A percentile compares a stretch with the other conserved stretches of the same genome.
Evolutionary conservation across 306 rosid genomes (phyloP).

Genomic region (Sophora flavescens): DNA sequence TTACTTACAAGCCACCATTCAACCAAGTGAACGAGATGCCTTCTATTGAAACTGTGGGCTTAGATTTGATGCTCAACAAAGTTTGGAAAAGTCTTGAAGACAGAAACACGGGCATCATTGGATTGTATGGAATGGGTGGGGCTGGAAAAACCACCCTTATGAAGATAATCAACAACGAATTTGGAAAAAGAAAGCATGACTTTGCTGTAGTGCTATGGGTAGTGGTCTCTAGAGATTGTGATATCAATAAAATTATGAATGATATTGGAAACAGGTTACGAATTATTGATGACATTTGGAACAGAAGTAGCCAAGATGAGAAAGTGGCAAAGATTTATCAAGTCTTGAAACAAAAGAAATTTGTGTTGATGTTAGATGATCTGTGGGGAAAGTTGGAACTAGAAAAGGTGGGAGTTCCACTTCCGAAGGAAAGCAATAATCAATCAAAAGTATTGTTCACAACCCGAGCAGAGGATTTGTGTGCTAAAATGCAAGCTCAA

Average conservation of each 20-base stretch:
- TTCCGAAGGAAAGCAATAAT: not conserved
- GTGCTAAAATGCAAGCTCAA: constrained; percentile 29
- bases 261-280: too few species aligned
- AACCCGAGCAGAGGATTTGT: constrained; percentile 34
- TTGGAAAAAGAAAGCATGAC: not conserved
- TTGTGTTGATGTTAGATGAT: too few species aligned
- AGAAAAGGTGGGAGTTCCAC: constrained; percentile 19
- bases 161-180: constrained; percentile 2
- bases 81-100: constrained; percentile 3
- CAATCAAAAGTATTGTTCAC: constrained; percentile 35
- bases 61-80: not conserved
- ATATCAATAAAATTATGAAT: not conserved
- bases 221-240: constrained; percentile 8
- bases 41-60: not conserved
- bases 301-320: too few species aligned
- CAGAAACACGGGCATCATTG: constrained; percentile 10
- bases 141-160: not conserved
- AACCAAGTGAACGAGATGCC: not conserved
- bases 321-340: too few species aligned
- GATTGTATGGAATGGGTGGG: constrained; percentile 42
- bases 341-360: too few species aligned
- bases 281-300: too few species aligned
- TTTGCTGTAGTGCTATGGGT: constrained; percentile 27
- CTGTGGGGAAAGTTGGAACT: too few species aligned
- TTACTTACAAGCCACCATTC: not conserved